These are phyloP conservation scores for Mycena epipterygia DNA, from an alignment of 768 basidiomycete species.

Conservation along the genomic window DNA sequence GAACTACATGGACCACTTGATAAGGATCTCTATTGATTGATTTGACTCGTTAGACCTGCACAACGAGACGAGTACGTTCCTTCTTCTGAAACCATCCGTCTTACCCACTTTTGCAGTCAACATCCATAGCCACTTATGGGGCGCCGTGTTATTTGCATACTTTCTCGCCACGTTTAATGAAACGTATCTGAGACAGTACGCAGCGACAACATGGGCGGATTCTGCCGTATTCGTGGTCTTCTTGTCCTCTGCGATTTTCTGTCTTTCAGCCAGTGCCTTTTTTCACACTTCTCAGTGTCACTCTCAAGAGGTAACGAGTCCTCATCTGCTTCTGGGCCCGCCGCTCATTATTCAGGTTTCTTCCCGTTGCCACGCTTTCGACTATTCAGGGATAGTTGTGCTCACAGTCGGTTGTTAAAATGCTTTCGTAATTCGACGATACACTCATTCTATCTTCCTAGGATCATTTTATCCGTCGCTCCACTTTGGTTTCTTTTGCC, in stretches of 20 bases:
- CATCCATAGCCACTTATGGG: conserved; percentile 87
- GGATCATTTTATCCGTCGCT: conserved; percentile 86
- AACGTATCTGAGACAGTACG: conserved; percentile 64
- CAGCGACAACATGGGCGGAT: conserved; percentile 73
- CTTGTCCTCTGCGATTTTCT: conserved; percentile 78
- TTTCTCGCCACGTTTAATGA: conserved; percentile 68
- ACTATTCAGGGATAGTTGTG: conserved; percentile 84
- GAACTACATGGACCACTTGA: conserved; percentile 44
- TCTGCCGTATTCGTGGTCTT: conserved; percentile 73
- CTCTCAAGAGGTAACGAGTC: conserved; percentile 69
- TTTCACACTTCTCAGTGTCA: conserved; percentile 85
- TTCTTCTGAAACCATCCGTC: conserved; percentile 21
- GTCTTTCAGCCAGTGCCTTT: conserved; percentile 77
- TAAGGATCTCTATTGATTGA: conserved; percentile 37
- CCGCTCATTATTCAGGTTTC: conserved; percentile 60
- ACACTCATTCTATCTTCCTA: conserved; percentile 63
- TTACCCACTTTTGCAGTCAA: conserved; percentile 69
- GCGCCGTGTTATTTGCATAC: conserved; percentile 71
- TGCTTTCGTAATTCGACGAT: not conserved
- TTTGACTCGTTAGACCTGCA: conserved; percentile 68
- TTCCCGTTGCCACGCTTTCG: conserved; percentile 72
- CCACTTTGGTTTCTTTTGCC: conserved; percentile 85
- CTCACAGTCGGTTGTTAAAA: conserved; percentile 28
- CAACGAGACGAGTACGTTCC: conserved; percentile 77
- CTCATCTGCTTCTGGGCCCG: conserved; percentile 12